phyloP scores from a whole-genome alignment of 768 basidiomycete genomes.

The Podaxis pistillaris region DNA sequence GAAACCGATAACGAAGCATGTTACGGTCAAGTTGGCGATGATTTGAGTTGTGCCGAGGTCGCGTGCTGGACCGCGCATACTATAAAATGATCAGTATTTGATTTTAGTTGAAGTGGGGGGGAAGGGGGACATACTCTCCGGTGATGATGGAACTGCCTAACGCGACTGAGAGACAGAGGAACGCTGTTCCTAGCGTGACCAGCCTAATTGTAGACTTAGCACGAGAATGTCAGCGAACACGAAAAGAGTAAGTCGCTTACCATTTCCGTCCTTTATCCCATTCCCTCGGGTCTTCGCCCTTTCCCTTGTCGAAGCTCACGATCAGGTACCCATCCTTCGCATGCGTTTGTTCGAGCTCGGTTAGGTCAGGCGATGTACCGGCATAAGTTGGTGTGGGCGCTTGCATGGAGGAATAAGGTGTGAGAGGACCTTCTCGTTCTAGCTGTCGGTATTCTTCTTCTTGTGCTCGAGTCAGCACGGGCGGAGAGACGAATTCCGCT shows the following conservation, averaged over 20 bases:
- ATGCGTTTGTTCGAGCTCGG: constrained; percentile 18
- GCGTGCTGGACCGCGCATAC: constrained; percentile 31
- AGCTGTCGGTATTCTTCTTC: constrained; percentile 28
- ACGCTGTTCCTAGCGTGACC: constrained; percentile 32
- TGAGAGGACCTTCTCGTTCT: constrained; percentile 19
- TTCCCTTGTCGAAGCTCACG: constrained; percentile 25
- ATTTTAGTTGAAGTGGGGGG: not conserved
- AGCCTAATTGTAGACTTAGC: constrained; percentile 25
- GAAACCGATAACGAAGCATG: constrained; percentile 42
- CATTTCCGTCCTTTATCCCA: constrained; percentile 34
- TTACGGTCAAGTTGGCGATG: constrained; percentile 40
- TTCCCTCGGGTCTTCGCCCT: constrained; percentile 35
- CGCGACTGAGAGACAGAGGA: constrained; percentile 36
- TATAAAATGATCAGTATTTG: constrained; percentile 13
- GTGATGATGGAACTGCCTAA: constrained; percentile 39
- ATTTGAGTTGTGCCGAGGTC: constrained; percentile 33
- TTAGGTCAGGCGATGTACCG: not conserved
- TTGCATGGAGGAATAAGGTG: too few relatives aligned
- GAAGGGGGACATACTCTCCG: constrained; percentile 32
- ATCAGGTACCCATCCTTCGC: constrained; percentile 24
- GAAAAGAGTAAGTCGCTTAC: constrained; percentile 18
- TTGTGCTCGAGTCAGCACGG: constrained; percentile 24
- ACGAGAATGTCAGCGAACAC: not conserved
- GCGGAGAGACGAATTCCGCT: constrained; percentile 25
- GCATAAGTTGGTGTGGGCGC: not conserved